Conservation (phyloP, 768 basidiomycete genomes). For the Lactarius sp. region DNA sequence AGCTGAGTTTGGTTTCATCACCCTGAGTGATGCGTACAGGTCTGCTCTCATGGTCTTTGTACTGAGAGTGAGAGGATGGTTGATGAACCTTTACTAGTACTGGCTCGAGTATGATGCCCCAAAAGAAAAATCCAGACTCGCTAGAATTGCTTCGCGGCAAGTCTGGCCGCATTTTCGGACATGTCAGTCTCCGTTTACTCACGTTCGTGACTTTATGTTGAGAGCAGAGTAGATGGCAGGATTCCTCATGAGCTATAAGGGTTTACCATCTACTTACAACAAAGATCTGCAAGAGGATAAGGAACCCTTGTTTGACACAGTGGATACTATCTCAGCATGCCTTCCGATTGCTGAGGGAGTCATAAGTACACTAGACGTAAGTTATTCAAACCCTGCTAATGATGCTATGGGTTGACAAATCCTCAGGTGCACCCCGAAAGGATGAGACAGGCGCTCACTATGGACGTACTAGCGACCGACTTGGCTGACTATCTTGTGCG, state of each 20-base stretch:
- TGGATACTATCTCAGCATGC: constrained; percentile 84
- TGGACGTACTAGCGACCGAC: constrained; percentile 99
- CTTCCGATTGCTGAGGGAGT: constrained; percentile 94
- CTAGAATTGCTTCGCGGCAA: constrained; percentile 94
- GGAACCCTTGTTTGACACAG: constrained; percentile 92
- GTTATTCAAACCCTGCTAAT: constrained; percentile 26
- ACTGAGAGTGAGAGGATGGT: neutral
- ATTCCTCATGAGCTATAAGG: constrained; percentile 96
- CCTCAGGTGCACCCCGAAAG: constrained; percentile 78
- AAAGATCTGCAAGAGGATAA: constrained; percentile 99
- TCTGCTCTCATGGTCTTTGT: constrained; percentile 33
- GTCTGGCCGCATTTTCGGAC: constrained; percentile 89
- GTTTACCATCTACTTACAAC: constrained; percentile 97
- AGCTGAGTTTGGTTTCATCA: constrained; percentile 94
- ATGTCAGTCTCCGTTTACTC: constrained; percentile 43
- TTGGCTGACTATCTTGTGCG: constrained; percentile 97
- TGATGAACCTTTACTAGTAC: constrained; percentile 49
- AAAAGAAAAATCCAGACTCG: constrained; percentile 98
- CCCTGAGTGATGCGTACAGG: constrained; percentile 97
- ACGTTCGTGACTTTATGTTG: neutral
- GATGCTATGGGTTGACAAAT: neutral
- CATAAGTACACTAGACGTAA: constrained; percentile 80
- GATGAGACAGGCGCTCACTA: constrained; percentile 88
- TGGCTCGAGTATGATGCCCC: constrained; percentile 99
- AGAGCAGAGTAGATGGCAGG: constrained; percentile 75